Evolutionary conservation across 169 alveolate genomes (phyloP), one percentile per base, ranked within the genome.

Genomic region (Ichthyophthirius multifiliis): DNA sequence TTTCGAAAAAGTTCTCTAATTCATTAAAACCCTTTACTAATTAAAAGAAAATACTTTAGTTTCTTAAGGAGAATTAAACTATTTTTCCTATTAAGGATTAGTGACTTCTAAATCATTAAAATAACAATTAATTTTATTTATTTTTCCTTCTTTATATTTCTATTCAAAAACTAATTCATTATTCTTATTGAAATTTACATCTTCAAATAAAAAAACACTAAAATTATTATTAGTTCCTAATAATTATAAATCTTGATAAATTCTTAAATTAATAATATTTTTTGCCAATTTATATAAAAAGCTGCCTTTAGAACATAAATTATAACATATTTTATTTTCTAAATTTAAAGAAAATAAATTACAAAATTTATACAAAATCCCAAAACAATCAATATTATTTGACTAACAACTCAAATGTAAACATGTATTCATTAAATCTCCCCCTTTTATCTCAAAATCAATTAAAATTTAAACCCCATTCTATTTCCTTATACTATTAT

Each of bases 391-490:
- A 27, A 0, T 34, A 27, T 16, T 27, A 27, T 55, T 55, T 55
- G 9, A 27, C 39, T 20, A 55, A 27, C 71, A 55, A 7, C 71
- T 55, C 10, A 55, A 10, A 27, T 55, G 71, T 9, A 55, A 55
- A 9, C 71, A 55, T 1, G 71, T 27, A 34, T 39, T 27, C 4
- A 27, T 55, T 27, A 27, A 34, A 27, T 27, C 71, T 55, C 71
- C 71, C 43, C 71, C 71, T 55, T 55, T 55, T 16, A 55, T 55
- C 9, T 34, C 13, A 55, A 55, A 55, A 55, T 55, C 71, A 23
- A 55, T 23, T 9, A 55, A 55, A 27, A 27, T 20, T n/a, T 46
- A 16, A 5, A 3, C 23, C 31, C 31, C 0, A 1, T 23, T 55
- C 31, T 27, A 27, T 27, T 55, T 55, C 31, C 71, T 3, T 2